Conservation (phyloP, 352 stramenopile genomes). For the Globisporangium abappressorium region DNA sequence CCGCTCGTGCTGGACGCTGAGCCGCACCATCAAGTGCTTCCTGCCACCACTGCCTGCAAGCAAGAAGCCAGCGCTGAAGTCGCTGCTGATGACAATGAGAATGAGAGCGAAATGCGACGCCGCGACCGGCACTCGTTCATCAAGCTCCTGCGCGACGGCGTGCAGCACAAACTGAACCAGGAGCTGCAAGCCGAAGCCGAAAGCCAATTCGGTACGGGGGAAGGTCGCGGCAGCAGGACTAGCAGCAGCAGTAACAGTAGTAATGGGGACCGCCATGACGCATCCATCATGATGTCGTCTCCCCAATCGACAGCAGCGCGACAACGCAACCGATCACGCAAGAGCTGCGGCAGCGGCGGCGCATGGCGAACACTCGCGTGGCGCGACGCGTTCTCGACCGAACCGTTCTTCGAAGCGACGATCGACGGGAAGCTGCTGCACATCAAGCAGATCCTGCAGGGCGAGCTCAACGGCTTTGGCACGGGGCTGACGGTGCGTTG, state of each 20-base stretch:
- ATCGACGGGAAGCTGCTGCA: slow-evolving; percentile 40
- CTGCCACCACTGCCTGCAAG: neutral
- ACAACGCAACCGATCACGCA: neutral
- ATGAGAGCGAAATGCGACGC: slow-evolving; percentile 3
- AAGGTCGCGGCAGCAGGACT: neutral
- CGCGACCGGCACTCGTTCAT: slow-evolving; percentile 37
- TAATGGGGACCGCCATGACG: neutral
- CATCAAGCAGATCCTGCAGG: slow-evolving; percentile 74
- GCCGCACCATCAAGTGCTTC: neutral
- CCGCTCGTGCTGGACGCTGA: neutral
- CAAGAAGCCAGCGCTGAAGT: neutral
- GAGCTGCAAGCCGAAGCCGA: slow-evolving; percentile 19
- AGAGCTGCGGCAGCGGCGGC: neutral
- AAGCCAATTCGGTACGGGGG: neutral
- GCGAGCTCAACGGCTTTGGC: slow-evolving; percentile 77
- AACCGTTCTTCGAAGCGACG: slow-evolving; percentile 56
- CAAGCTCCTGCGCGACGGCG: slow-evolving; percentile 56
- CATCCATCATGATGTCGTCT: neutral
- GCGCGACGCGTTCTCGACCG: slow-evolving; percentile 69
- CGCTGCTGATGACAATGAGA: neutral
- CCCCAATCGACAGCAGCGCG: neutral
- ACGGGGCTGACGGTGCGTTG: slow-evolving; percentile 59
- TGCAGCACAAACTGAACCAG: slow-evolving; percentile 47
- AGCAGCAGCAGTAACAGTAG: neutral
- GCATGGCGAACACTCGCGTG: slow-evolving; percentile 72